Evolutionary conservation across 2,329 filamentous ascomycete species (phyloP), one percentile per base, ranked within the genome.

Genomic region (Neopestalotiopsis sp.): DNA sequence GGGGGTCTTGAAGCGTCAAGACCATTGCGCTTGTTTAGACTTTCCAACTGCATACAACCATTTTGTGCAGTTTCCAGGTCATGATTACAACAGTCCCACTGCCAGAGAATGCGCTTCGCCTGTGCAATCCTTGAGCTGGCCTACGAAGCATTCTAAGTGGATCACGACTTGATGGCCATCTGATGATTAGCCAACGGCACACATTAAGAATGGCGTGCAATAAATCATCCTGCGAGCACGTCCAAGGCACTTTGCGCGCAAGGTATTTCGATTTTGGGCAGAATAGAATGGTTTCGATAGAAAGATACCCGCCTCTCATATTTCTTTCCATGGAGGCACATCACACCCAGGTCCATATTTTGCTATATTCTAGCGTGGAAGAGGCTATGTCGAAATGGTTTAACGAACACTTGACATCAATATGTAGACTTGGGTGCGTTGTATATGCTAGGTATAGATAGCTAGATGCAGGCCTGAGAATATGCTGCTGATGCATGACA

Each of bases 261-360:
- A n/a, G 45, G 6, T n/a, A n/a, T 52, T 52, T 4, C 4, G 5
- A 4, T 32, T 4, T 59, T n/a, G 30, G 5, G 57, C 24, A 59
- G 66, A 58, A 70, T 59, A 59, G n/a, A 59, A 32, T 2, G 13
- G 13, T 20, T 34, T 28, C 10, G 12, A 59, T 59, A 59, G 57
- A 59, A n/a, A 59, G 49, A 65, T 69, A 49, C 63, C 65, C 52
- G 42, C 24, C 13, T 28, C 24, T 52, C 10, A 4, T 5, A 10
- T n/a, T 52, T 24, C 14, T 9, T n/a, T 14, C 4, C 10, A 52
- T 20, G 6, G 45, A 24, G 45, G 6, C n/a, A 52, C 20, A 4
- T n/a, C 45, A 52, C 42, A 49, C 42, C n/a, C 13, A 2, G n/a
- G 14, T n/a, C 14, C 42, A 49, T n/a, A n/a, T 6, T 17, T n/a